Conservation (phyloP, 2,329 filamentous ascomycete genomes). For the Beauveria australis region DNA sequence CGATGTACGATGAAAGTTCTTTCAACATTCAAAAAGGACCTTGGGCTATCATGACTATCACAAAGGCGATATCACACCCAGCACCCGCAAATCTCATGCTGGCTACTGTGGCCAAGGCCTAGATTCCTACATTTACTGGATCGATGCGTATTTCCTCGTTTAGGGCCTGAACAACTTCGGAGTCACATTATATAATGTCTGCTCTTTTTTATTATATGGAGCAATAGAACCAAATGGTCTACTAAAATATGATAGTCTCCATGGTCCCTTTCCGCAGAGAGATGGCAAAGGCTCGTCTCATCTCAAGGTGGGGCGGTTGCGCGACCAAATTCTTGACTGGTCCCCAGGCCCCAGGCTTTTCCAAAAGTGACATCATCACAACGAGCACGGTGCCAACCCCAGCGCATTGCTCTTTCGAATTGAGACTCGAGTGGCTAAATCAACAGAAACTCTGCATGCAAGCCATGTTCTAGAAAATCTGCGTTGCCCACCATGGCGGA, state of each 20-base stretch:
- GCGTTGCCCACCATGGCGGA: background rate
- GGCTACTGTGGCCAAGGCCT: background rate
- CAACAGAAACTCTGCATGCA: background rate
- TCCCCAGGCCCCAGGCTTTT: background rate
- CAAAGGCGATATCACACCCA: background rate
- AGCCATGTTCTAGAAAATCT: background rate
- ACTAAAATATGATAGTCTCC: too few species aligned
- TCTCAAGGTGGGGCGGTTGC: constrained; percentile 5
- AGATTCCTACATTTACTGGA: background rate
- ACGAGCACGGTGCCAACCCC: background rate
- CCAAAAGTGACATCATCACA: background rate
- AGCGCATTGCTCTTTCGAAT: background rate
- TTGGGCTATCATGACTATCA: background rate
- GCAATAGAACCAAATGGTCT: too few species aligned
- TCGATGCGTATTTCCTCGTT: background rate
- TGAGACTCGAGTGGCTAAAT: background rate
- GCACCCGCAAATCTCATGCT: background rate
- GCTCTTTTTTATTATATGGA: too few species aligned
- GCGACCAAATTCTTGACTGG: background rate
- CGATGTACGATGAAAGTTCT: background rate
- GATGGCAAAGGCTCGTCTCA: background rate
- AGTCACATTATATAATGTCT: too few species aligned
- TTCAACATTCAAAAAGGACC: background rate
- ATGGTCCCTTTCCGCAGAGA: too few species aligned
- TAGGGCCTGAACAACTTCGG: too few species aligned